Evolutionary conservation across 2,329 filamentous ascomycete genomes (phyloP), one percentile per base, ranked within the genome.

Genomic region (Diaporthe capsici): DNA sequence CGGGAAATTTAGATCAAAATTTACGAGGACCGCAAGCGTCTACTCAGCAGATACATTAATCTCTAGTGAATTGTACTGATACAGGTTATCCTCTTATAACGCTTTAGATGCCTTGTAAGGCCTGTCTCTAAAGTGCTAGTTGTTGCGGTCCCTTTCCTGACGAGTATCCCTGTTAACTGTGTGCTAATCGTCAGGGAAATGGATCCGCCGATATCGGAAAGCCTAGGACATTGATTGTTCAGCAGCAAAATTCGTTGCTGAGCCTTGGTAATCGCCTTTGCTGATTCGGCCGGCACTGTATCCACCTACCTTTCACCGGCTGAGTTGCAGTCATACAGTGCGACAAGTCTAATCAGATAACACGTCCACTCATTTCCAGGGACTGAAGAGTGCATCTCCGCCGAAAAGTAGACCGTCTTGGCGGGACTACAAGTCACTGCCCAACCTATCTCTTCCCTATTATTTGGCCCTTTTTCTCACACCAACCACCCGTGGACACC

Each of bases 211-310:
- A 70, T 70, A 55, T 70, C 65, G 65, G 65, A 37, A 39, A 15
- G 49, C 34, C 65, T 10, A 42, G 49, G 8, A 53, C 25, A 37
- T 7, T 70, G 65, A 70, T 70, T 70, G 65, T 55, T 70, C 65
- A 70, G 65, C 65, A 70, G 49, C 49, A 53, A 55, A 70, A 20
- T 55, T 53, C 37, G 44, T 42, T 9, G 20, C 42, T 55, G 15
- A 31, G 65, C 31, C 65, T 70, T 70, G 65, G 65, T 70, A 70
- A 70, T 55, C 49, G 65, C n/a, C n/a, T 28, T 55, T 53, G 49
- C 65, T 70, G 65, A 55, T 70, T 70, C 49, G 63, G 65, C 49
- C 47, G n/a, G 65, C 65, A 70, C 65, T 70, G 65, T 70, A 70
- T 13, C 34, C 65, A 42, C 49, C n/a, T 34, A 39, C n/a, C 42